Evolutionary conservation across 2,329 filamentous ascomycete genomes (phyloP).

Genomic region (Stachybotrys chlorohalonatus): DNA sequence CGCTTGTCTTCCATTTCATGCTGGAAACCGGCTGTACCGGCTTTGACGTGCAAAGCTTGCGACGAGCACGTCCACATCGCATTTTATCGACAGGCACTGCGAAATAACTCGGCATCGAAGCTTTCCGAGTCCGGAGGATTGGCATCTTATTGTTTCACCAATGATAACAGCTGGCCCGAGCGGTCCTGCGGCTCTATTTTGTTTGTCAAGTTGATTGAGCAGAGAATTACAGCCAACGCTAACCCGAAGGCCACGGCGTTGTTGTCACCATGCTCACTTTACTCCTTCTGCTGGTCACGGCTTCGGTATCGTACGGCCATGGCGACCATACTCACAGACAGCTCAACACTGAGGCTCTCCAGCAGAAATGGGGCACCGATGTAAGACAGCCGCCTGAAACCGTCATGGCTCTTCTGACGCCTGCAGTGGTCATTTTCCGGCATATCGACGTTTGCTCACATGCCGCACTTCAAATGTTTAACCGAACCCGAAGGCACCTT

Average conservation of each 20-base stretch:
- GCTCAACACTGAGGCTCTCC: not conserved
- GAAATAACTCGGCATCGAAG: not conserved
- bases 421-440: conserved; percentile 43
- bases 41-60: not conserved
- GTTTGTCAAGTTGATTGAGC: not conserved
- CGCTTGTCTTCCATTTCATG: not conserved
- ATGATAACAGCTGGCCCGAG: not conserved
- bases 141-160: not conserved
- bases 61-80: not conserved
- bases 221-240: not conserved
- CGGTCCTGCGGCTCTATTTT: not conserved
- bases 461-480: conserved; percentile 55
- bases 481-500: conserved; percentile 49
- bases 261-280: not conserved
- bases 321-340: not conserved
- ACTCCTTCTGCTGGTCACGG: not conserved
- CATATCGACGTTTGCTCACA: conserved; percentile 62
- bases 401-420: not conserved
- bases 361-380: conserved; percentile 1
- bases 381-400: not conserved
- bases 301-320: not conserved
- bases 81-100: not conserved
- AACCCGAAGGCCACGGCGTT: no score
- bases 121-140: not conserved
- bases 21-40: not conserved